Evolutionary conservation across 1,139 yeast genomes (phyloP).

Genomic region (Lodderomyces parapsilosis): DNA sequence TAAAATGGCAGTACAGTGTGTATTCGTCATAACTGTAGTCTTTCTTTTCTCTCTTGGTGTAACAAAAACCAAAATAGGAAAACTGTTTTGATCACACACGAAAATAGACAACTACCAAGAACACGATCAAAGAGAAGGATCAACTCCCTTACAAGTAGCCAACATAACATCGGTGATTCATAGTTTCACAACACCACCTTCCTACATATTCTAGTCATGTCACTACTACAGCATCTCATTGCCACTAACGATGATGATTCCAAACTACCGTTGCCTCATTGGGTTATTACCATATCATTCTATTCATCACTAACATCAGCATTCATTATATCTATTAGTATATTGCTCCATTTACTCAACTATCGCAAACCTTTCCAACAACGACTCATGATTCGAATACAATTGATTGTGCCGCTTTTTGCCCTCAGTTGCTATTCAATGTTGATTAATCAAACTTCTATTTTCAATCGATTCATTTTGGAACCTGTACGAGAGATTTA

Average conservation of each 20-base stretch:
- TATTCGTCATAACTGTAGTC: too few species aligned
- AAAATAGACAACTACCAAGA: not conserved
- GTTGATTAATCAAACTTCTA: conserved; percentile 43
- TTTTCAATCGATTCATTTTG: conserved; percentile 44
- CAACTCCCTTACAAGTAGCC: too few species aligned
- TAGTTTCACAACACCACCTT: too few species aligned
- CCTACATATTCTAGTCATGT: conserved; percentile 3
- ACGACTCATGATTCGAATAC: conserved; percentile 78
- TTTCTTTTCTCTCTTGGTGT: not conserved
- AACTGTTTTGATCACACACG: not conserved
- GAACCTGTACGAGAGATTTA: conserved; percentile 87
- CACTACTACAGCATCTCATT: conserved; percentile 1
- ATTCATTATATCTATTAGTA: conserved; percentile 29
- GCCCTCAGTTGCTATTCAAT: conserved; percentile 53
- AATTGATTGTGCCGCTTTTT: conserved; percentile 61
- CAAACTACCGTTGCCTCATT: conserved; percentile 24
- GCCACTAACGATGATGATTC: not conserved
- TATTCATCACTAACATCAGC: conserved; percentile 35
- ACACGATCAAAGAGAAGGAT: too few species aligned
- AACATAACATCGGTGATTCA: too few species aligned
- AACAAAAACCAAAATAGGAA: not conserved
- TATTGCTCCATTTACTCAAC: conserved; percentile 46
- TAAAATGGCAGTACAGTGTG: not conserved
- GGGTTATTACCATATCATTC: conserved; percentile 34
- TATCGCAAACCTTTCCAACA: conserved; percentile 91